A percentile compares a stretch with the other conserved stretches of the same genome.
Conservation (phyloP, 2,329 filamentous ascomycete genomes). For the Diaporthe vaccinii region DNA sequence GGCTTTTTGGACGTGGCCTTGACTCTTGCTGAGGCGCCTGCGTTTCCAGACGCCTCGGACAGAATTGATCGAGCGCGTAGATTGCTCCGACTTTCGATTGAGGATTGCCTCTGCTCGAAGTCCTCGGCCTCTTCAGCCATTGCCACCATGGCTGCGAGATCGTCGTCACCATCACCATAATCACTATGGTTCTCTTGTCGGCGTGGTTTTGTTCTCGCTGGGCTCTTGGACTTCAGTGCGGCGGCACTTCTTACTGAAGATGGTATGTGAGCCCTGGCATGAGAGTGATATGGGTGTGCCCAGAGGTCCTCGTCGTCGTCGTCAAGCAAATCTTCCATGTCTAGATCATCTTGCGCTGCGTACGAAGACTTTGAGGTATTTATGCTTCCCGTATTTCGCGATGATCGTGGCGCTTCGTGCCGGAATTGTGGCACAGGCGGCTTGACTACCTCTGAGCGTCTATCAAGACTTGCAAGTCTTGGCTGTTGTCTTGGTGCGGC, state of each 20-base stretch:
- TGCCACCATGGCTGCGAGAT: conserved; percentile 63
- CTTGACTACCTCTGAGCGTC: conserved; percentile 31
- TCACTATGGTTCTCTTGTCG: conserved; percentile 49
- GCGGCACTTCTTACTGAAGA: conserved; percentile 33
- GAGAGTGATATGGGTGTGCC: conserved; percentile 22
- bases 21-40: conserved; percentile 49
- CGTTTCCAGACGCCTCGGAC: conserved; percentile 64
- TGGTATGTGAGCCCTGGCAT: conserved; percentile 13
- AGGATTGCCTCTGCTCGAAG: conserved; percentile 60
- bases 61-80: conserved; percentile 55
- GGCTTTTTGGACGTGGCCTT: conserved; percentile 49
- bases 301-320: conserved; percentile 43
- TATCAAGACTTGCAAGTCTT: conserved; percentile 36
- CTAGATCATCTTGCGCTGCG: conserved; percentile 17
- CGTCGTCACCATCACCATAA: conserved; percentile 55
- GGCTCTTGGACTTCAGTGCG: conserved; percentile 39
- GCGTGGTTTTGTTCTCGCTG: conserved; percentile 42
- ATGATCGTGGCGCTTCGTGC: conserved; percentile 38
- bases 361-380: conserved; percentile 15
- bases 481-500: conserved; percentile 33
- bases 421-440: conserved; percentile 40
- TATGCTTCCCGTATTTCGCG: background rate
- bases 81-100: conserved; percentile 44
- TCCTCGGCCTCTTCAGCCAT: conserved; percentile 65
- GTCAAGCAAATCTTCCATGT: conserved; percentile 43